A percentile compares a stretch with the other conserved stretches of the same genome.
Evolutionary conservation across 441 rosid species (phyloP).

Genomic region (Aquilaria agallochum): DNA sequence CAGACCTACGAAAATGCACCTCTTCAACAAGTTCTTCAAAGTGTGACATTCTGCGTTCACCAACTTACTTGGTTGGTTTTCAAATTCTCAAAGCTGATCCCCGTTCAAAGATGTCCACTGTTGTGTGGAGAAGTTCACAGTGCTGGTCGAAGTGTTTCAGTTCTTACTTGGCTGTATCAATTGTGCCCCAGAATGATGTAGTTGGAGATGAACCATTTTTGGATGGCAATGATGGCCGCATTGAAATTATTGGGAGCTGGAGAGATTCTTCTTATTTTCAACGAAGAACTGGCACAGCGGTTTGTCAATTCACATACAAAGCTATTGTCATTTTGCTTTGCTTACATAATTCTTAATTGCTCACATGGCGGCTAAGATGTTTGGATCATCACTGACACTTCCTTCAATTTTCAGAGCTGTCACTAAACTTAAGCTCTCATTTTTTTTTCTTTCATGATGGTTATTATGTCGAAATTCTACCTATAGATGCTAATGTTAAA

Average conservation of each 20-base stretch:
- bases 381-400: too few relatives aligned
- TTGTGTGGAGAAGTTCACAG: constrained; percentile 46
- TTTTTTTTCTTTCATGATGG: too few relatives aligned
- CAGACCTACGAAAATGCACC: constrained; percentile 23
- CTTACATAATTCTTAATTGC: neutral
- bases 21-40: constrained; percentile 29
- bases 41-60: constrained; percentile 35
- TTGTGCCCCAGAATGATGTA: constrained; percentile 43
- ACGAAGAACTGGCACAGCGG: constrained; percentile 61
- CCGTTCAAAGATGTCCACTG: constrained; percentile 40
- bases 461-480: too few relatives aligned
- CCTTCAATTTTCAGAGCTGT: too few relatives aligned
- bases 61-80: constrained; percentile 74
- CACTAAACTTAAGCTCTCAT: too few relatives aligned
- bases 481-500: too few relatives aligned
- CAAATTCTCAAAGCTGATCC: constrained; percentile 67
- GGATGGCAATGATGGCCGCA: constrained; percentile 58
- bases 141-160: constrained; percentile 78
- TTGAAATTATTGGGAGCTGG: constrained; percentile 60
- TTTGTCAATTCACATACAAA: constrained; percentile 36
- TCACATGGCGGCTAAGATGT: neutral
- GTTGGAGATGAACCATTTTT: constrained; percentile 42
- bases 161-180: constrained; percentile 58
- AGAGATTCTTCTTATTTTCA: constrained; percentile 61
- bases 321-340: neutral